A percentile compares a stretch with the other conserved stretches of the same genome.
phyloP scores from a whole-genome alignment of 2,329 filamentous ascomycete genomes.

The Talaromyces funiculosus region DNA sequence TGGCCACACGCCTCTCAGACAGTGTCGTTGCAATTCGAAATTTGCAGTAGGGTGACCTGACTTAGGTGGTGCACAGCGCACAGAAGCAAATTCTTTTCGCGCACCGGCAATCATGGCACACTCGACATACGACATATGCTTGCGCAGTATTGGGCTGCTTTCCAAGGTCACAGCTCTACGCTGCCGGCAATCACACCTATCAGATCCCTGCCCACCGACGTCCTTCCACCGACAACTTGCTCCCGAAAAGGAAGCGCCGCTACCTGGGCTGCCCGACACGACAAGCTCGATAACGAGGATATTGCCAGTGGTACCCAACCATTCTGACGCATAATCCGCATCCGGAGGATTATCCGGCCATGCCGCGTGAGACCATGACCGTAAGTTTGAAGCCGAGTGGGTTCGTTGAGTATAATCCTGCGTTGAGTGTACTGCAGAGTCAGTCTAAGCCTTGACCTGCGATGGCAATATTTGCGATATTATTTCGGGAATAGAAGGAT shows the following conservation, averaged over 20 bases:
- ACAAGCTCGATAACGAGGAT: constrained; percentile 26
- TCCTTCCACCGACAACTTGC: constrained; percentile 48
- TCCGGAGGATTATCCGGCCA: constrained; percentile 14
- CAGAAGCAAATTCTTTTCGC: constrained; percentile 54
- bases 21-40: too few relatives aligned
- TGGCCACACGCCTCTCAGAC: too few relatives aligned
- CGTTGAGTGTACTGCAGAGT: constrained; percentile 38
- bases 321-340: constrained; percentile 25
- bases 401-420: constrained; percentile 22
- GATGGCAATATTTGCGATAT: too few relatives aligned
- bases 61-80: constrained; percentile 45
- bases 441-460: too few relatives aligned
- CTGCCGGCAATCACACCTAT: too few relatives aligned
- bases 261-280: constrained; percentile 36
- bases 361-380: constrained; percentile 3
- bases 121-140: constrained; percentile 41
- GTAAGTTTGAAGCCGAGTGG: constrained; percentile 1
- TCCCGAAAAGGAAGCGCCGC: constrained; percentile 39
- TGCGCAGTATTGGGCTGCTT: too few relatives aligned
- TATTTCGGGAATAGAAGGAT: too few relatives aligned
- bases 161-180: too few relatives aligned
- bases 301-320: constrained; percentile 26
- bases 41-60: too few relatives aligned
- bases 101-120: constrained; percentile 42
- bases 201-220: too few relatives aligned